Percentiles rank a stretch among this genome's conserved stretches.
These are phyloP conservation scores for Eutrema japonicum DNA, from an alignment of 345 rosid species.

Conservation along the genomic window DNA sequence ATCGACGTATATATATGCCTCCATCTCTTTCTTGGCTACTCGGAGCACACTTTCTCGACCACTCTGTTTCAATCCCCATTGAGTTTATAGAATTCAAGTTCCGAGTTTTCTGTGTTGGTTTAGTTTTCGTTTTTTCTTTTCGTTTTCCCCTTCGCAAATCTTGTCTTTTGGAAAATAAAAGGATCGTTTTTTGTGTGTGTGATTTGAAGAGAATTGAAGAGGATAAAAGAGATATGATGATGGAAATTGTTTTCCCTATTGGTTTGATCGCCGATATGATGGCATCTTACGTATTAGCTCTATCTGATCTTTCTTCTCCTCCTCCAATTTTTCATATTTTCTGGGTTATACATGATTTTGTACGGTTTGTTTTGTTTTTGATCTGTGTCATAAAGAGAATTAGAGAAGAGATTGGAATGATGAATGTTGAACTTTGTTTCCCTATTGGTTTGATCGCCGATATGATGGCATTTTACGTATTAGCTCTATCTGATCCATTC, in stretches of 20 bases:
- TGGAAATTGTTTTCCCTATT: conserved; percentile 42
- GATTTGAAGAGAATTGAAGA: not conserved
- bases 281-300: conserved; percentile 50
- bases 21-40: not conserved
- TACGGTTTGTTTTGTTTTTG: not conserved
- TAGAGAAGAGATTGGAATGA: conserved; percentile 36
- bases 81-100: not conserved
- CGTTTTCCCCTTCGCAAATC: not conserved
- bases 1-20: conserved; percentile 15
- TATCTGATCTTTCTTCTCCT: conserved; percentile 38
- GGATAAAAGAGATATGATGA: conserved; percentile 35
- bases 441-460: conserved; percentile 49
- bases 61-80: not conserved
- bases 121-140: not conserved
- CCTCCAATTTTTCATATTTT: not conserved
- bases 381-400: no score
- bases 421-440: conserved; percentile 42
- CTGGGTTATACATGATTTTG: not conserved
- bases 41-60: not conserved
- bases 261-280: conserved; percentile 47
- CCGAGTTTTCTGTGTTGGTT: not conserved
- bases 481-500: conserved; percentile 49
- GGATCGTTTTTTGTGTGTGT: not conserved
- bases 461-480: conserved; percentile 43
- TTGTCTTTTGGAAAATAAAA: not conserved